These are phyloP conservation scores for Auricularia auricula-judae DNA, from an alignment of 768 basidiomycete genomes.

Conservation along the genomic window DNA sequence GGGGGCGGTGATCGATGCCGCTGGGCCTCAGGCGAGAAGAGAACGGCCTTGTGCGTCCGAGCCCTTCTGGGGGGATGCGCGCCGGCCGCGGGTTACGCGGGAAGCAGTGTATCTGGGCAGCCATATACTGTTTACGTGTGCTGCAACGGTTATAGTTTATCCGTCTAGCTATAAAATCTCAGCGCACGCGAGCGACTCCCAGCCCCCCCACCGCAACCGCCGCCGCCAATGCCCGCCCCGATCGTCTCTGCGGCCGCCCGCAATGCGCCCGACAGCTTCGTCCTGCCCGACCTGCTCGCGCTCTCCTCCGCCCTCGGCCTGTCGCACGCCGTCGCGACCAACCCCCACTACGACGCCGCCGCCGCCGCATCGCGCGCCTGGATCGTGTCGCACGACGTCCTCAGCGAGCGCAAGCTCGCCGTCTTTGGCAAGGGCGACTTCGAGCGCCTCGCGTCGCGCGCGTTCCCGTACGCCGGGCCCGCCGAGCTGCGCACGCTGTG, in stretches of 20 bases:
- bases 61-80: too few relatives aligned
- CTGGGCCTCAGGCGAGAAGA: too few relatives aligned
- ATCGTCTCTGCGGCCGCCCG: not conserved
- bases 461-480: constrained; percentile 46
- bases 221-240: not conserved
- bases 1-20: too few relatives aligned
- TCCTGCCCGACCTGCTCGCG: constrained; percentile 45
- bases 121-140: too few relatives aligned
- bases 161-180: not conserved
- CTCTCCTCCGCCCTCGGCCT: constrained; percentile 17
- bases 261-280: not conserved
- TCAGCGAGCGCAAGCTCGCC: constrained; percentile 49
- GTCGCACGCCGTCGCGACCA: constrained; percentile 35
- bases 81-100: too few relatives aligned
- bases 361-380: constrained; percentile 48
- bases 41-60: too few relatives aligned
- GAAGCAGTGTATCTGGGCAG: too few relatives aligned
- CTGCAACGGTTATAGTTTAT: too few relatives aligned
- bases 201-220: not conserved
- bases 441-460: constrained; percentile 50
- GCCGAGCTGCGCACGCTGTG: constrained; percentile 50
- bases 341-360: constrained; percentile 45
- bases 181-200: not conserved
- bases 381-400: constrained; percentile 49
- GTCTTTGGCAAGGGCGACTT: constrained; percentile 52